Percentiles rank a stretch among this genome's conserved stretches.
Conservation (phyloP, 2,329 filamentous ascomycete genomes). For the Nemania diffusa region DNA sequence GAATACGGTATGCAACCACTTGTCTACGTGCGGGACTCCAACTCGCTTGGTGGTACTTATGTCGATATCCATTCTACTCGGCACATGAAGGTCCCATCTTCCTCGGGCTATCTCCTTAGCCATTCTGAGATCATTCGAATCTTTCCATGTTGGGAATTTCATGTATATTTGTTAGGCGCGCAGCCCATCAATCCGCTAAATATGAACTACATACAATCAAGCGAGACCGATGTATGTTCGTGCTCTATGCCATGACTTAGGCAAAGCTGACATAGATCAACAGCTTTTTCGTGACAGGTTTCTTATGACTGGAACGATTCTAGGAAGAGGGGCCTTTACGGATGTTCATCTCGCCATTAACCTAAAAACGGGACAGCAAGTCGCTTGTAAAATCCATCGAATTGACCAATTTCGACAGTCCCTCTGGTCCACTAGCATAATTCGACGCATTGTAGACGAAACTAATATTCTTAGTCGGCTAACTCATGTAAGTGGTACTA, state of each 20-base stretch:
- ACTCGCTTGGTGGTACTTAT: slow-evolving; percentile 64
- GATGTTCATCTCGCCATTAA: slow-evolving; percentile 66
- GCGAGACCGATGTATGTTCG: slow-evolving; percentile 50
- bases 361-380: slow-evolving; percentile 62
- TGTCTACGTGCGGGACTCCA: slow-evolving; percentile 66
- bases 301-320: slow-evolving; percentile 58
- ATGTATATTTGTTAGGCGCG: slow-evolving; percentile 46
- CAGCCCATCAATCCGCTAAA: slow-evolving; percentile 13
- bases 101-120: slow-evolving; percentile 59
- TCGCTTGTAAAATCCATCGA: slow-evolving; percentile 75
- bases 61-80: slow-evolving; percentile 61
- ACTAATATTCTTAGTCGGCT: slow-evolving; percentile 64
- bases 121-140: slow-evolving; percentile 62
- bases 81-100: slow-evolving; percentile 47
- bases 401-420: slow-evolving; percentile 51
- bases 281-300: slow-evolving; percentile 61
- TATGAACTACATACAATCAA: slow-evolving; percentile 46
- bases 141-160: slow-evolving; percentile 51
- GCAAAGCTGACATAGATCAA: slow-evolving; percentile 33
- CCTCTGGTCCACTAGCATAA: slow-evolving; percentile 28
- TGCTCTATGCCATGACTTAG: background rate
- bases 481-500: slow-evolving; percentile 61
- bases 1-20: slow-evolving; percentile 54
- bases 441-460: slow-evolving; percentile 59
- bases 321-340: slow-evolving; percentile 66